phyloP scores from a whole-genome alignment of 371 early-diverging fungal genomes.

The Actinomortierella wolfii region DNA sequence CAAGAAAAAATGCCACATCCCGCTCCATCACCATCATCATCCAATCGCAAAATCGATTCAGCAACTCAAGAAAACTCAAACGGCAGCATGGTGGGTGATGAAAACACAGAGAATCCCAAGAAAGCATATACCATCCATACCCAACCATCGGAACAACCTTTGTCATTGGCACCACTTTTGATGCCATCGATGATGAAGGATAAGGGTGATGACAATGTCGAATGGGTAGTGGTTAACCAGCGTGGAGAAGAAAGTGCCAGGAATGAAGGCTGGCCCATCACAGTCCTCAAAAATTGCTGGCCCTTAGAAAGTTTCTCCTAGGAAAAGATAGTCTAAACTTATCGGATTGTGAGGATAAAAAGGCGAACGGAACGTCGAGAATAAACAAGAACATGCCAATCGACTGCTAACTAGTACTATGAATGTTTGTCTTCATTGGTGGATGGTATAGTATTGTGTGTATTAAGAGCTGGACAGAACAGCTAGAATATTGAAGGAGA shows the following conservation, averaged over 20 bases:
- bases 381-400: no score
- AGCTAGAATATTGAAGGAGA: no score
- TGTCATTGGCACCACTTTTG: not conserved
- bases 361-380: not conserved
- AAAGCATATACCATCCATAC: no score
- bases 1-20: no score
- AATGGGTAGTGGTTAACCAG: slow-evolving; percentile 20
- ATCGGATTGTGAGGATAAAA: not conserved
- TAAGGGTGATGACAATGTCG: slow-evolving; percentile 11
- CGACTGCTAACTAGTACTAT: no score
- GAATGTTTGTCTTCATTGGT: no score
- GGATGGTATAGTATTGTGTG: no score
- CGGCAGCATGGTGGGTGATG: not conserved
- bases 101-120: not conserved
- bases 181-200: slow-evolving; percentile 1
- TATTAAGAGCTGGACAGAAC: no score
- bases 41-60: no score
- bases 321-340: not conserved
- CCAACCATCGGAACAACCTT: no score
- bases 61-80: not conserved
- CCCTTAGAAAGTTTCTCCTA: not conserved
- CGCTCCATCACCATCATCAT: no score
- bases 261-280: slow-evolving; percentile 25
- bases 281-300: slow-evolving; percentile 12
- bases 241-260: slow-evolving; percentile 12